Evolutionary conservation across 495 filamentous ascomycete species (phyloP), one percentile per base, ranked within the genome.

Genomic region (Hypomontagnella submonticulosa): DNA sequence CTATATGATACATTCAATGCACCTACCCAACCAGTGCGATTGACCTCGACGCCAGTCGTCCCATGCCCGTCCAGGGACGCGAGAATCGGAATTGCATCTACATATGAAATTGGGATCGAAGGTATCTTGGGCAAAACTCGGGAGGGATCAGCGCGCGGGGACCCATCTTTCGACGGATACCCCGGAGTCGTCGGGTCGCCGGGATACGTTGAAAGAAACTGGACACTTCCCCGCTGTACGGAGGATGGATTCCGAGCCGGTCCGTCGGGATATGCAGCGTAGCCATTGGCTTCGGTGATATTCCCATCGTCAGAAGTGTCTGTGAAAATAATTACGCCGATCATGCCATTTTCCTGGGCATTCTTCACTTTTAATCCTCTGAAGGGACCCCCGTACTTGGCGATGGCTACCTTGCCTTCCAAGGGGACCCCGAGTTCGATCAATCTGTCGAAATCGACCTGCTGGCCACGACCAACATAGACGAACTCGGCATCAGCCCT

Each of bases 331-430:
- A 97, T 71, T 4, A 86, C 85, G 4, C 92, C 92, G 16, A 93
- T 79, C 88, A 93, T 92, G 20, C 92, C 93, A 19, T 91, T 80
- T 53, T 95, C 91, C 66, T 92, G 87, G 6, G 92, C 92, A 50
- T 90, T 84, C 77, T 93, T 93, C 36, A 96, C 86, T 74, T 96
- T 97, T 52, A 96, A 73, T 0, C 91, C 93, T 41, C 93, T 83
- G 74, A 96, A 96, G 46, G 90, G 85, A 3, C 78, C 74, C 1
- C 93, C 92, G 73, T 96, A 97, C 69, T 89, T 91, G 38, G 82
- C 83, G 44, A 97, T 75, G 1, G 90, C 91, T 67, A 94, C 91
- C 70, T 94, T 96, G 32, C 92, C 92, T 57, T 87, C 73, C 23
- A 97, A 76, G 37, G 81, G 83, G 4, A 97, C 79, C 55, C 89